A percentile compares a stretch with the other conserved stretches of the same genome.
Conservation (phyloP, 106 monocot species). For the Dendrobium huoshanense region DNA sequence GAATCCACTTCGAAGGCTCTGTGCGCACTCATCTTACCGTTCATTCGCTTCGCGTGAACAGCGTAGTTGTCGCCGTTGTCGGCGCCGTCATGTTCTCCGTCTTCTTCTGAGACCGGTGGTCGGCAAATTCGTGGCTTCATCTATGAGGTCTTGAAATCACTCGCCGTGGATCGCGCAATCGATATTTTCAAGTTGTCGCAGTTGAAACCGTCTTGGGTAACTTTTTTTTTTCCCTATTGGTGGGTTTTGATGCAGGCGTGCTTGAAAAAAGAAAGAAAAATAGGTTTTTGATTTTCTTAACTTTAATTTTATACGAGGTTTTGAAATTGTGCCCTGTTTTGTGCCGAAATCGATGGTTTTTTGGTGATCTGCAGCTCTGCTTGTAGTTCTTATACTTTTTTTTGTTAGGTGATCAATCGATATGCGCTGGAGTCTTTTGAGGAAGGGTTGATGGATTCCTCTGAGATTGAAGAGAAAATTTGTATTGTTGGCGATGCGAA, state of each 20-base stretch:
- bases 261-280: background rate
- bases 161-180: background rate
- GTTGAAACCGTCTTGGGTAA: background rate
- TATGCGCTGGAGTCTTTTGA: background rate
- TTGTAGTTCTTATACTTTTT: background rate
- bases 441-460: constrained; percentile 15
- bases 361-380: background rate
- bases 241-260: background rate
- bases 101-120: background rate
- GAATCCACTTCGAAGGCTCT: background rate
- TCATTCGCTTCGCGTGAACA: background rate
- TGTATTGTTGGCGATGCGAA: constrained; percentile 20
- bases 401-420: background rate
- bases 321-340: background rate
- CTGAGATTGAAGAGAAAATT: constrained; percentile 21
- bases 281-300: background rate
- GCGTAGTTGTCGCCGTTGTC: background rate
- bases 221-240: background rate
- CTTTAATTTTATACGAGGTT: background rate
- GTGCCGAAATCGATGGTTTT: background rate
- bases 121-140: background rate
- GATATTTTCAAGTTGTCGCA: background rate
- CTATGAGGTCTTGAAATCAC: background rate
- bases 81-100: background rate
- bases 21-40: background rate